phyloP scores from a whole-genome alignment of 345 rosid species.

The Citrus reticulata region DNA sequence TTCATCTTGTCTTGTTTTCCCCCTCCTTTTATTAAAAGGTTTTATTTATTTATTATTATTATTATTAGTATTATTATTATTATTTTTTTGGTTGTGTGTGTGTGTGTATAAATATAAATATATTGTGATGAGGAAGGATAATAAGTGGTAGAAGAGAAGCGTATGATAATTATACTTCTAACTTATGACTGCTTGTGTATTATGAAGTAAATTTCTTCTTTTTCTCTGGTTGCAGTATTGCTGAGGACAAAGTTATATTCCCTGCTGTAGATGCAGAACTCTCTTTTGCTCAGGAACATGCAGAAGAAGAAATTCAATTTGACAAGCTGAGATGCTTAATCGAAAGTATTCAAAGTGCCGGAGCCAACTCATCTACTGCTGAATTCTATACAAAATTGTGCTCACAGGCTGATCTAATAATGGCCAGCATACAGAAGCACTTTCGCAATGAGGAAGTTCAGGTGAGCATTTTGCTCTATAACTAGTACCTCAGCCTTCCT shows the following conservation, averaged over 20 bases:
- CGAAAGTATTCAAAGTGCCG: slow-evolving; percentile 45
- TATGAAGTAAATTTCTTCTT: slow-evolving; percentile 15
- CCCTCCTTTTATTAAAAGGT: background rate
- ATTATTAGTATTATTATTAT: too few relatives aligned
- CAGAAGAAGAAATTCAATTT: slow-evolving; percentile 53
- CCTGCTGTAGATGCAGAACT: slow-evolving; percentile 63
- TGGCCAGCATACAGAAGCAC: slow-evolving; percentile 52
- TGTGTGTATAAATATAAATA: too few relatives aligned
- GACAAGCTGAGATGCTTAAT: slow-evolving; percentile 50
- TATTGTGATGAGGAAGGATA: background rate
- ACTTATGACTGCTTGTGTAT: slow-evolving; percentile 1
- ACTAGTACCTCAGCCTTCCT: slow-evolving; percentile 5
- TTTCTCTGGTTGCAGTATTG: slow-evolving; percentile 45
- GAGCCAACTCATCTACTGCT: slow-evolving; percentile 42
- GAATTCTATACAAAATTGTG: slow-evolving; percentile 45
- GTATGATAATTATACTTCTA: background rate
- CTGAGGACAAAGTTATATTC: slow-evolving; percentile 61
- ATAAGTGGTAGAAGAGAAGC: background rate
- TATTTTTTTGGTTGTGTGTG: too few relatives aligned
- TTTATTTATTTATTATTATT: background rate
- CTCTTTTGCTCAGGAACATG: slow-evolving; percentile 56
- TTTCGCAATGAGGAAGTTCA: slow-evolving; percentile 56
- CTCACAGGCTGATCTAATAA: slow-evolving; percentile 52
- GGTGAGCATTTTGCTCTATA: slow-evolving; percentile 28
- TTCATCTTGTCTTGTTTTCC: background rate